Base-by-base conservation (phyloP, 768 basidiomycete genomes). In the Mycena maculata region DNA sequence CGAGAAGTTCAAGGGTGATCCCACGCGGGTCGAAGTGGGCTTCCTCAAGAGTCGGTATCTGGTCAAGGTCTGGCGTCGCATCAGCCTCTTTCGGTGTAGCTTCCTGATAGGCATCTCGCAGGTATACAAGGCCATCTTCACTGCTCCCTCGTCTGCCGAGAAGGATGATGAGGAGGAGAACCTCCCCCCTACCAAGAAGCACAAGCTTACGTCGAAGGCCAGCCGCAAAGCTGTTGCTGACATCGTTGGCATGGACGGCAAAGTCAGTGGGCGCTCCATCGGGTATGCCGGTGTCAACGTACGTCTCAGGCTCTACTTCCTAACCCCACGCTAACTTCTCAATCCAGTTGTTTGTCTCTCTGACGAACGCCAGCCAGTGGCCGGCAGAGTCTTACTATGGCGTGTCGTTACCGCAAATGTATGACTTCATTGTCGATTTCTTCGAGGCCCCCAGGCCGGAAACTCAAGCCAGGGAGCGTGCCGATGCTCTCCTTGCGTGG, bases 341-440 rank as follows among this genome's bases (percentile, higher is more conserved):
- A 7, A 23, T 2, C 10, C 47, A 31, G 2, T 3, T 61, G 6
- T 61, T 38, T 18, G 6, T 48, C 11, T 60, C 65, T 2, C 27
- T 67, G 3, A 52, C 52, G n/a, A 30, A 10, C 16, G 45, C 41
- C 9, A n/a, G n/a, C 13, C 3, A 20, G 1, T 67, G 65, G 65
- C 30, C 23, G 0, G 18, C 39, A 1, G 33, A 58, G 4, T n/a
- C n/a, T n/a, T 57, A 58, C 41, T 47, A 33, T 22, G n/a, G 10
- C 12, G 39, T 67, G 6, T 67, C 60, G 6, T n/a, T 62, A 1
- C 60, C 47, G 22, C 58, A 59, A 25, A 18, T 66, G 39, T 66
- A 60, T n/a, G 58, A 60, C n/a, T 66, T 66, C 27, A 44, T 66
- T 10, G 65, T 66, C 2, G 65, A 66, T 36, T 66, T 39, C 30